phyloP scores from a whole-genome alignment of 495 filamentous ascomycete species.

The Xylaria cubensis region DNA sequence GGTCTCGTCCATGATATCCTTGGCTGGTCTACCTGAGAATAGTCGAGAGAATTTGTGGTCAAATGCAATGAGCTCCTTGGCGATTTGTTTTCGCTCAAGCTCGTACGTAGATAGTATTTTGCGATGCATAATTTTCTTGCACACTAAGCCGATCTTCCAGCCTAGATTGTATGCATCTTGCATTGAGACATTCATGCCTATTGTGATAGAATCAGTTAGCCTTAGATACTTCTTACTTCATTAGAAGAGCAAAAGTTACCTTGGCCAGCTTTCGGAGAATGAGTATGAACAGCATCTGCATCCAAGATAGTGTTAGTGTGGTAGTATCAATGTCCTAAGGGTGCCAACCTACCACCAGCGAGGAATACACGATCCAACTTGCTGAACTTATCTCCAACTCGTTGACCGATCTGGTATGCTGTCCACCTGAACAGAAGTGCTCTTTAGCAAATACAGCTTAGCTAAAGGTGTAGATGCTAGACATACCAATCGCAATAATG shows the following conservation, averaged over 20 bases:
- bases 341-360: conserved; percentile 52
- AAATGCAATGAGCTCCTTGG: conserved; percentile 76
- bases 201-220: too few species aligned
- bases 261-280: conserved; percentile 75
- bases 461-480: background rate
- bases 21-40: conserved; percentile 53
- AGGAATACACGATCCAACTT: conserved; percentile 68
- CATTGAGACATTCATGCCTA: conserved; percentile 70
- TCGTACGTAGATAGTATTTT: conserved; percentile 73
- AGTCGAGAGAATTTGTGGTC: conserved; percentile 64
- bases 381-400: conserved; percentile 70
- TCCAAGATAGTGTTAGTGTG: background rate
- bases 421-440: conserved; percentile 41
- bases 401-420: conserved; percentile 72
- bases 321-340: background rate
- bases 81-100: conserved; percentile 69
- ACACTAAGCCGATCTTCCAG: conserved; percentile 73
- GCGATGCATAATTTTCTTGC: conserved; percentile 57
- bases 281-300: conserved; percentile 65
- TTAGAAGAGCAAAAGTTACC: conserved; percentile 30
- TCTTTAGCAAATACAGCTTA: conserved; percentile 8
- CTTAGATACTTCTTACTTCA: too few species aligned
- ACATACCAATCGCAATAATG: conserved; percentile 65
- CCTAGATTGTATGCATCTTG: conserved; percentile 75
- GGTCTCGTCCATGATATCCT: conserved; percentile 51